Base-by-base conservation (phyloP, 2,329 filamentous ascomycete species). In the Geoglossum cookeanum region DNA sequence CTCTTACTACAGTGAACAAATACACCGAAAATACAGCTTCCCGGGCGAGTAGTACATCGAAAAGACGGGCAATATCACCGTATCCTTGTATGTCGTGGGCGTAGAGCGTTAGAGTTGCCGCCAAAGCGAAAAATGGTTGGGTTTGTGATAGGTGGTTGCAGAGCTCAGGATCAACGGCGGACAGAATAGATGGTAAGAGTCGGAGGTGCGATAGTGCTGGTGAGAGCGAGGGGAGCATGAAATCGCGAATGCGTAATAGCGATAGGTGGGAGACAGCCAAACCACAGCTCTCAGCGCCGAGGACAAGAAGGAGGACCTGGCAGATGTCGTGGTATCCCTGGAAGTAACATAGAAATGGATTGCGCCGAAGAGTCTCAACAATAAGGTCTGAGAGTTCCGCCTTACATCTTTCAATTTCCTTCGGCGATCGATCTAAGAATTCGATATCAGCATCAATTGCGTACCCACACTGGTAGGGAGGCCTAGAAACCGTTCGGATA, bases 241-340 rank as follows among this genome's bases (percentile, higher is more conserved):
- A 98, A 71, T 98, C 92, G 60, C 92, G 82, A 67, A 98, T 96
- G 56, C 89, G 85, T 49, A 97, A 78, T 35, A 90, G 76, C 2
- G 90, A 95, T 59, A 98, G 80, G n/a, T 86, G 84, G 37, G 85
- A 78, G 35, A 94, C 80, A 15, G 84, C 80, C 5, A 75, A 69
- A 17, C 77, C 74, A 15, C 86, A 83, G 57, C 75, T 68, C 27
- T 75, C 65, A 8, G 79, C 72, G 0, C 84, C 83, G 3, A 98
- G 76, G 9, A 96, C 90, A 13, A 98, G 78, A 45, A 97, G 78
- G 59, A 98, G 78, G 29, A 98, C 92, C 71, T 98, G 94, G 64
- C 87, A 92, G 65, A 98, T 97, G 72, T 98, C 92, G 70, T 98
- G 92, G 68, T 94, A 98, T 67, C 92, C 92, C 72, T 98, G 92